Percentiles rank a stretch among this genome's conserved stretches.
These are phyloP conservation scores for Nepenthes gracilis DNA, from an alignment of 148 eudicot genomes.

Conservation along the genomic window DNA sequence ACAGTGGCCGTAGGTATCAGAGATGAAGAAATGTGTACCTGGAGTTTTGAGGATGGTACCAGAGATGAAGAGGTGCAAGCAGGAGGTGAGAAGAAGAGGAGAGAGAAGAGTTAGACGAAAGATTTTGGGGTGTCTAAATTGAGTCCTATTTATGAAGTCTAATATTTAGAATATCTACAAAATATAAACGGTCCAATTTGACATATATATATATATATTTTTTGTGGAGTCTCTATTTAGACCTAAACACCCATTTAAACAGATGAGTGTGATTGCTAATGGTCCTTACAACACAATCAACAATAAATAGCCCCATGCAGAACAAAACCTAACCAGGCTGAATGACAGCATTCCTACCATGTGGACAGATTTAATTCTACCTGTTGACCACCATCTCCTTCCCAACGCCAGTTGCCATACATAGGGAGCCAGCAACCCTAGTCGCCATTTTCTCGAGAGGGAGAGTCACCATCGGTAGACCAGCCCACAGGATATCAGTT, in stretches of 20 bases:
- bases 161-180: too few species aligned
- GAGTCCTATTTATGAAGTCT: too few species aligned
- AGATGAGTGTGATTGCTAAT: neutral
- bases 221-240: neutral
- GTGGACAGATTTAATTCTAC: slow-evolving; percentile 13
- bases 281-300: neutral
- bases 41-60: too few species aligned
- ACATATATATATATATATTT: too few species aligned
- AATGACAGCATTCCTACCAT: neutral
- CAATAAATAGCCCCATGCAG: neutral
- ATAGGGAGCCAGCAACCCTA: slow-evolving; percentile 92
- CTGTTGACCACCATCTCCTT: slow-evolving; percentile 85
- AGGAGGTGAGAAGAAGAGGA: too few species aligned
- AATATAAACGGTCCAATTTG: too few species aligned
- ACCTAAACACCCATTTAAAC: neutral
- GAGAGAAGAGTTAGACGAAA: too few species aligned
- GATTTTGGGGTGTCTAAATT: too few species aligned
- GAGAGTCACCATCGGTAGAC: slow-evolving; percentile 88
- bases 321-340: neutral
- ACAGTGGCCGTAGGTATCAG: too few species aligned
- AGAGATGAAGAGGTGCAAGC: too few species aligned
- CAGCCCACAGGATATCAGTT: slow-evolving; percentile 99
- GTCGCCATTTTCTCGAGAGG: slow-evolving; percentile 97
- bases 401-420: slow-evolving; percentile 88
- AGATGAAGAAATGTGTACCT: too few species aligned